Percentiles rank a stretch among this genome's conserved stretches.
Conservation (phyloP, 768 basidiomycete genomes). For the Mycena chlorophos region DNA sequence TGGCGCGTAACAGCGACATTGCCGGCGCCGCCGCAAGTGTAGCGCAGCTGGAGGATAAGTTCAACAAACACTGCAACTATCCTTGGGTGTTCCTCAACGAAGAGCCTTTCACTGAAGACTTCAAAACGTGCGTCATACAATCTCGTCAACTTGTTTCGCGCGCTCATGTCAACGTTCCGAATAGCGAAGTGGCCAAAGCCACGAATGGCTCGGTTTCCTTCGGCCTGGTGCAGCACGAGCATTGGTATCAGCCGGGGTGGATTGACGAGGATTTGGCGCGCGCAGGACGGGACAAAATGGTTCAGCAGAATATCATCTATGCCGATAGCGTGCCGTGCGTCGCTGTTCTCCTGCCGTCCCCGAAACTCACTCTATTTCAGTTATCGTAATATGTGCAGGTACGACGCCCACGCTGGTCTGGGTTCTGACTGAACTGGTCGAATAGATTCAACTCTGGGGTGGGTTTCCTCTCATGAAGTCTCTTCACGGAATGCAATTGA, state of each 20-base stretch:
- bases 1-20: slow-evolving; percentile 52
- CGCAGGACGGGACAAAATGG: slow-evolving; percentile 33
- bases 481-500: slow-evolving; percentile 37
- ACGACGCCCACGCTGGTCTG: background rate
- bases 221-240: slow-evolving; percentile 56
- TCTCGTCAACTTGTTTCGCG: background rate
- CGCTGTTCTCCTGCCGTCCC: background rate
- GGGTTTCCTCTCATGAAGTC: slow-evolving; percentile 25
- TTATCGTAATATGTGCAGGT: slow-evolving; percentile 70
- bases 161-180: background rate
- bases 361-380: slow-evolving; percentile 35
- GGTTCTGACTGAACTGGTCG: background rate
- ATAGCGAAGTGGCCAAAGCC: slow-evolving; percentile 8
- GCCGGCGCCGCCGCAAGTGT: slow-evolving; percentile 47
- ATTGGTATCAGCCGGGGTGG: slow-evolving; percentile 75
- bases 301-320: slow-evolving; percentile 39
- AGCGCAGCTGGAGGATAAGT: slow-evolving; percentile 55
- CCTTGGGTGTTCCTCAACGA: slow-evolving; percentile 70
- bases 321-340: slow-evolving; percentile 41
- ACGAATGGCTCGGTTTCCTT: slow-evolving; percentile 32
- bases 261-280: slow-evolving; percentile 67
- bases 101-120: slow-evolving; percentile 53
- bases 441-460: slow-evolving; percentile 67
- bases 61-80: slow-evolving; percentile 59
- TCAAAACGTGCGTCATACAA: slow-evolving; percentile 39